Percentiles rank a stretch among this genome's conserved stretches.
phyloP scores from a whole-genome alignment of 371 early-diverging fungal genomes.

The Mucor racemosus region DNA sequence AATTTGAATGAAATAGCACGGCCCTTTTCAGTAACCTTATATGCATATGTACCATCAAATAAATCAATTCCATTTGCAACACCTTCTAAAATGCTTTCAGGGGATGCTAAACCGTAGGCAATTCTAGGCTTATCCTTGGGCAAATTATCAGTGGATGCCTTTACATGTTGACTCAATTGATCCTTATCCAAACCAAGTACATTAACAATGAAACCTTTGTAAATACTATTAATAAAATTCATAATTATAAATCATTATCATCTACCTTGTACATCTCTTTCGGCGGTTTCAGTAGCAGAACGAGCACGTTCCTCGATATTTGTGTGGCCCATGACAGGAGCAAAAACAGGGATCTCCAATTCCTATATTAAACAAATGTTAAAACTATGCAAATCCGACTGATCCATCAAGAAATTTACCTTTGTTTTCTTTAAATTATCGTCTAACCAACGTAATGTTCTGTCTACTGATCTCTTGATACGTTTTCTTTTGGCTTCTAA shows the following conservation, averaged over 20 bases:
- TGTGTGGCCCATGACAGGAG: slow-evolving; percentile 60
- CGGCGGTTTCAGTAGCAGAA: slow-evolving; percentile 60
- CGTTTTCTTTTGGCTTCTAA: slow-evolving; percentile 61
- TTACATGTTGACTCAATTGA: slow-evolving; percentile 22
- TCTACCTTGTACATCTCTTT: slow-evolving; percentile 59
- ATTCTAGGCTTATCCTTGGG: slow-evolving; percentile 55
- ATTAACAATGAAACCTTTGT: slow-evolving; percentile 49
- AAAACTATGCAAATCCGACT: not conserved
- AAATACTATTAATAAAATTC: not conserved
- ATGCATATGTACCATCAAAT: slow-evolving; percentile 69
- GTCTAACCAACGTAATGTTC: slow-evolving; percentile 69
- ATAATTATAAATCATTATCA: not conserved
- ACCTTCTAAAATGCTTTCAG: slow-evolving; percentile 66
- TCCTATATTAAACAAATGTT: not conserved
- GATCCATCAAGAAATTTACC: not conserved
- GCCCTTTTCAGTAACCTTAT: slow-evolving; percentile 49
- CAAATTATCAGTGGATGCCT: slow-evolving; percentile 40
- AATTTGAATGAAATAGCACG: slow-evolving; percentile 49
- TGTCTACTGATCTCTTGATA: slow-evolving; percentile 66
- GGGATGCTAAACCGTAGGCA: slow-evolving; percentile 49
- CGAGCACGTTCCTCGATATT: slow-evolving; percentile 59
- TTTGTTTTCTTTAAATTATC: slow-evolving; percentile 36
- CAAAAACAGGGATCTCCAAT: slow-evolving; percentile 56
- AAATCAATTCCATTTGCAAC: slow-evolving; percentile 72
- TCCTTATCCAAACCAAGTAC: slow-evolving; percentile 34